phyloP scores from a whole-genome alignment of 352 stramenopile species.

The Globisporangium apiculatum region DNA sequence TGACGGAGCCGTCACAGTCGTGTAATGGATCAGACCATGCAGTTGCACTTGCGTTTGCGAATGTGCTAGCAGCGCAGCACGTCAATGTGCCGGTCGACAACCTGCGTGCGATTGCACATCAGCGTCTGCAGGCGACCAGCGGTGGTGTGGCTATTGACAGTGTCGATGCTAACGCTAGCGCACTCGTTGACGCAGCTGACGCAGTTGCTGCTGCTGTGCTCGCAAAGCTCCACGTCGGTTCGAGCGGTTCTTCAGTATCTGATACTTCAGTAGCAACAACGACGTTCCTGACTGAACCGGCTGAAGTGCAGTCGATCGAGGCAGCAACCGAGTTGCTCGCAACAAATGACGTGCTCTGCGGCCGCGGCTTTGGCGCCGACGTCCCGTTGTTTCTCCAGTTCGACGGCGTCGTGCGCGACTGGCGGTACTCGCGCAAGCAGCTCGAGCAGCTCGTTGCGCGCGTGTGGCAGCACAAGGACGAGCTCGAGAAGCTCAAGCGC shows the following conservation, averaged over 20 bases:
- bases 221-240: slow-evolving; percentile 10
- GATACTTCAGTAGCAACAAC: not conserved
- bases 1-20: not conserved
- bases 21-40: no score
- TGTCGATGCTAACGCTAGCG: not conserved
- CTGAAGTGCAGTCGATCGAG: slow-evolving; percentile 16
- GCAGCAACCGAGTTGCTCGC: slow-evolving; percentile 3
- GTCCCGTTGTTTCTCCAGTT: slow-evolving; percentile 53
- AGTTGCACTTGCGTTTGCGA: slow-evolving; percentile 19
- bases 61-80: slow-evolving; percentile 26
- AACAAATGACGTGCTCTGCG: slow-evolving; percentile 29
- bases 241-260: no score
- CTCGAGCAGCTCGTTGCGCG: slow-evolving; percentile 44
- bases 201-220: slow-evolving; percentile 11
- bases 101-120: slow-evolving; percentile 20
- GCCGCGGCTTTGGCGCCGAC: slow-evolving; percentile 21
- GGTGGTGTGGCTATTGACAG: not conserved
- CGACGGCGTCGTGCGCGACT: slow-evolving; percentile 53
- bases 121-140: not conserved
- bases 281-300: slow-evolving; percentile 50
- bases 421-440: slow-evolving; percentile 32
- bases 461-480: slow-evolving; percentile 57
- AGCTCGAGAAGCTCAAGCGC: slow-evolving; percentile 33
- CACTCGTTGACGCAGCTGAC: slow-evolving; percentile 13
- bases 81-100: slow-evolving; percentile 18